A percentile compares a stretch with the other conserved stretches of the same genome.
phyloP scores from a whole-genome alignment of 2,329 filamentous ascomycete genomes.

The Colletotrichum limetticola region DNA sequence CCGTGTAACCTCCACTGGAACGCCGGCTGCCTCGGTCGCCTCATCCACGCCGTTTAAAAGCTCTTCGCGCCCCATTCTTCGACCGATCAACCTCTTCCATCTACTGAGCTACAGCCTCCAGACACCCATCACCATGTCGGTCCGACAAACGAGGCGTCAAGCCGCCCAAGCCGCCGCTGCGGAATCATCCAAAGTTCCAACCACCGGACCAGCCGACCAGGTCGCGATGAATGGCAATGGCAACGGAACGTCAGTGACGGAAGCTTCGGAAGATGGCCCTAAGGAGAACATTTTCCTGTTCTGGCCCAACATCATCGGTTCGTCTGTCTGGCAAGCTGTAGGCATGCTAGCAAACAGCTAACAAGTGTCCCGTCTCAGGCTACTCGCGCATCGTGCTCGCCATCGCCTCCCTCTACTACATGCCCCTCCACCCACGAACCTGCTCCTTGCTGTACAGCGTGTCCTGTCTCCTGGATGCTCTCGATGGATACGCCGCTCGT shows the following conservation, averaged over 20 bases:
- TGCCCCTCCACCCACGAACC: slow-evolving; percentile 97
- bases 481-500: slow-evolving; percentile 90
- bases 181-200: slow-evolving; percentile 12
- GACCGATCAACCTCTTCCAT: not conserved
- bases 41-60: slow-evolving; percentile 22
- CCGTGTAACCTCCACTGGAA: slow-evolving; percentile 35
- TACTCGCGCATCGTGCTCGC: slow-evolving; percentile 84
- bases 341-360: not conserved
- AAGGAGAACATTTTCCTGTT: slow-evolving; percentile 85
- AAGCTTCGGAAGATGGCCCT: slow-evolving; percentile 48
- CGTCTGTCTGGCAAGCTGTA: slow-evolving; percentile 38
- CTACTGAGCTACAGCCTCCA: not conserved
- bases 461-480: slow-evolving; percentile 93
- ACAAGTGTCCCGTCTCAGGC: slow-evolving; percentile 56
- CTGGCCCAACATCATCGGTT: slow-evolving; percentile 85
- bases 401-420: slow-evolving; percentile 95
- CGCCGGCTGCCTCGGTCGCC: slow-evolving; percentile 30
- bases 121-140: slow-evolving; percentile 46
- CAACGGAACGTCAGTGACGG: slow-evolving; percentile 47
- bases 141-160: slow-evolving; percentile 51
- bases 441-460: slow-evolving; percentile 92
- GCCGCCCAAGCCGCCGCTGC: slow-evolving; percentile 45
- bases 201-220: slow-evolving; percentile 21
- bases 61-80: slow-evolving; percentile 26
- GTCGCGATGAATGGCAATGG: slow-evolving; percentile 58